Percentiles rank a stretch among this genome's conserved stretches.
These are phyloP conservation scores for Hippophae gyantsensis DNA, from an alignment of 306 rosid genomes.

Conservation along the genomic window DNA sequence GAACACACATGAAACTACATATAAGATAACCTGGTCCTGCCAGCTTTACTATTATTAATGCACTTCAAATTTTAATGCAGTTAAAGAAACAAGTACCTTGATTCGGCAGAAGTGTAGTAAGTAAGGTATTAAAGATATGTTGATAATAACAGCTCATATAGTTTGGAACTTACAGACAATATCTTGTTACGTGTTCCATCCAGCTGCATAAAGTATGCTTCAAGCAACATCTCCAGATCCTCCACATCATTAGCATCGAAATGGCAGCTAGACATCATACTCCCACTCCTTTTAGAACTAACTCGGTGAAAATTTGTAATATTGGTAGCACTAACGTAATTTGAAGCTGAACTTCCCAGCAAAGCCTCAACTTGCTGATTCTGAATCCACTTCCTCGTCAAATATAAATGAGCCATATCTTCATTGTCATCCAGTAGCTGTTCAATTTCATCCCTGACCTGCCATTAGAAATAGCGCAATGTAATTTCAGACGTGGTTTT, in stretches of 20 bases:
- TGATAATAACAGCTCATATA: background rate
- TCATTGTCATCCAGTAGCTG: slow-evolving; percentile 92
- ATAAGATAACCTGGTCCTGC: too few relatives aligned
- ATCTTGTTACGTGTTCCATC: slow-evolving; percentile 97
- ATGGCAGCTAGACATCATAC: slow-evolving; percentile 51
- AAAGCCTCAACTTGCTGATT: slow-evolving; percentile 65
- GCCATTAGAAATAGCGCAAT: background rate
- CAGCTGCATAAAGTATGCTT: slow-evolving; percentile 95
- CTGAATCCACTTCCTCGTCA: slow-evolving; percentile 83
- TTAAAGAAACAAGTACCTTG: too few relatives aligned
- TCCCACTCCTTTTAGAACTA: slow-evolving; percentile 60
- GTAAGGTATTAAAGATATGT: background rate
- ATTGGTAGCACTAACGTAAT: slow-evolving; percentile 25
- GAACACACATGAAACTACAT: too few relatives aligned
- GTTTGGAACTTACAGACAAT: slow-evolving; percentile 64
- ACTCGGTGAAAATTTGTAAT: slow-evolving; percentile 41
- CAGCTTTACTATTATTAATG: too few relatives aligned
- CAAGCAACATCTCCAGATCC: slow-evolving; percentile 97
- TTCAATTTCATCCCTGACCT: slow-evolving; percentile 96
- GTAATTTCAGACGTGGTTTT: background rate
- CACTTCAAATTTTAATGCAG: too few relatives aligned
- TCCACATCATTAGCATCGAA: slow-evolving; percentile 68
- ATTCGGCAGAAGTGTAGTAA: background rate
- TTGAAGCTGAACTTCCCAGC: slow-evolving; percentile 39
- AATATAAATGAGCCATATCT: slow-evolving; percentile 89